Base-by-base conservation (phyloP, 2,329 filamentous ascomycete genomes). In the Davidsoniella australis region DNA sequence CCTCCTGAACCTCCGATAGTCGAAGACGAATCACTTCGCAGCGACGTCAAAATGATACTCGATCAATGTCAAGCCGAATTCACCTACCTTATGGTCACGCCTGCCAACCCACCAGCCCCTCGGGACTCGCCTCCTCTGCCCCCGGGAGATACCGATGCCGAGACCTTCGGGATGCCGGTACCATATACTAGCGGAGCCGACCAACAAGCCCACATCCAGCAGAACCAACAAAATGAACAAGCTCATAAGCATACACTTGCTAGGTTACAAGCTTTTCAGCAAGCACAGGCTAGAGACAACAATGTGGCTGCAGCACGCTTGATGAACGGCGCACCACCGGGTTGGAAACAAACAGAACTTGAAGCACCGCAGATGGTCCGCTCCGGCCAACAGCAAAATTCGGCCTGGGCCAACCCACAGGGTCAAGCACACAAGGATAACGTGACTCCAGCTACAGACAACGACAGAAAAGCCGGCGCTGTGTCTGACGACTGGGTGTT, bases 401-500 rank as follows among this genome's bases (percentile, higher is more conserved):
- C 20, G 5, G 20, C 20, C 20, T n/a, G 24, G 16, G 18, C 6
- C 2, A 49, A 43, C 33, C 33, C 33, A 26, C 39, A 49, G 9
- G 17, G 24, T 14, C 48, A 41, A 16, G 12, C 45, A 12, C 20
- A 8, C 18, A 43, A 37, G 40, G 41, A 37, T 12, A 37, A 16
- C 7, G n/a, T 6, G 10, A 36, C 40, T 14, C 36, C 40, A 26
- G 23, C 9, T 38, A 8, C 43, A 33, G 24, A 48, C 14, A 7
- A 24, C 20, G 54, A 56, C 10, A 53, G 47, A 14, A 54, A 52
- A 16, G 18, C 45, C 0, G 37, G 20, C 3, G 78, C 83, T 3
- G 78, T 83, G 52, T 60, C 72, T 0, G 88, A 94, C 58, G 85
- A 76, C 7, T 98, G 91, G 91, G 88, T 93, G 59, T 98, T 98